Conservation (phyloP, 352 stramenopile species). For the Phytopythium vexans region DNA sequence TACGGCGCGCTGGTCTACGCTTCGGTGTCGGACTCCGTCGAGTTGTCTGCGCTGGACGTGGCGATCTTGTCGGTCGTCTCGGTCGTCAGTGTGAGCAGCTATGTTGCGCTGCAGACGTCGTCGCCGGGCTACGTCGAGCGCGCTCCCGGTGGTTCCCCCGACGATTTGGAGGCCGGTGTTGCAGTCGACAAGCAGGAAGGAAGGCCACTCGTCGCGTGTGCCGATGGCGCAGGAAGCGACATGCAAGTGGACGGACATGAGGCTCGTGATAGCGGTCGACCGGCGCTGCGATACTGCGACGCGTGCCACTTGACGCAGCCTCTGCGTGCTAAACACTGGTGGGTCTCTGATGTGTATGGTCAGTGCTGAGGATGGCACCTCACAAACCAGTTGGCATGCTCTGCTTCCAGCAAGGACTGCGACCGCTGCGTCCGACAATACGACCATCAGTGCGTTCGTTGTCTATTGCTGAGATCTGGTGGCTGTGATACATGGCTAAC, state of each 20-base stretch:
- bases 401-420: conserved; percentile 59
- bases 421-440: conserved; percentile 71
- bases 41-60: conserved; percentile 37
- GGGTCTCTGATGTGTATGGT: conserved; percentile 1
- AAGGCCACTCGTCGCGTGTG: conserved; percentile 4
- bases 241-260: neutral
- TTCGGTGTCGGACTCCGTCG: conserved; percentile 22
- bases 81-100: conserved; percentile 35
- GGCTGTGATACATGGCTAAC: conserved; percentile 3
- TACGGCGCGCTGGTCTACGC: conserved; percentile 46
- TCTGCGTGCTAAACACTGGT: conserved; percentile 75
- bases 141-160: neutral
- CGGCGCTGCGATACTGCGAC: conserved; percentile 49
- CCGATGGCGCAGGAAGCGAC: neutral
- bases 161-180: conserved; percentile 17
- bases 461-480: neutral
- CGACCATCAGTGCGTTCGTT: conserved; percentile 65
- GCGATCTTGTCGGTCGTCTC: conserved; percentile 33
- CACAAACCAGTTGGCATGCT: conserved; percentile 1
- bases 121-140: conserved; percentile 49
- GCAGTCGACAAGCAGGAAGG: conserved; percentile 5
- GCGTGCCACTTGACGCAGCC: conserved; percentile 60
- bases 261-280: neutral
- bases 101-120: conserved; percentile 57
- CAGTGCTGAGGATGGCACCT: neutral